Evolutionary conservation across 2,329 filamentous ascomycete species (phyloP).

Genomic region (Penicillium sp.): DNA sequence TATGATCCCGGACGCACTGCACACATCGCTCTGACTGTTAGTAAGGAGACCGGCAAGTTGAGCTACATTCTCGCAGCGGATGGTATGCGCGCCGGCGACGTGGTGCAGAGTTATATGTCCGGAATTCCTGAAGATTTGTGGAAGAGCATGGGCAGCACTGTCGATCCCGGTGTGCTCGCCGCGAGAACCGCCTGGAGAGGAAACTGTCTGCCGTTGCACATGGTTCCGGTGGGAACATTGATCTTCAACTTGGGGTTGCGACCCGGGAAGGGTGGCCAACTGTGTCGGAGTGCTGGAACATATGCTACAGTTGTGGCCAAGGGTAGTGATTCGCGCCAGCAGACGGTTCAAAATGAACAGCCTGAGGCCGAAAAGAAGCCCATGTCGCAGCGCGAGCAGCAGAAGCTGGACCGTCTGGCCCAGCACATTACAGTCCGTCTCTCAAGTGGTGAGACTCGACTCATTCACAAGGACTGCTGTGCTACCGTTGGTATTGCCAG

Average conservation of each 20-base stretch:
- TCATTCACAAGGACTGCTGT: conserved; percentile 86
- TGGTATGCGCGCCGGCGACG: conserved; percentile 85
- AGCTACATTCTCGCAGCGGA: conserved; percentile 95
- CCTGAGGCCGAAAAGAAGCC: conserved; percentile 31
- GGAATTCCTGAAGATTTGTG: conserved; percentile 86
- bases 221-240: conserved; percentile 91
- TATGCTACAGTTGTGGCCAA: conserved; percentile 86
- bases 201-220: conserved; percentile 91
- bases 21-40: conserved; percentile 83
- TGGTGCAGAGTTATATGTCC: conserved; percentile 84
- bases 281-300: conserved; percentile 92
- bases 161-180: conserved; percentile 94
- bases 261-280: conserved; percentile 71
- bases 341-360: conserved; percentile 57
- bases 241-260: conserved; percentile 84
- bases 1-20: conserved; percentile 92
- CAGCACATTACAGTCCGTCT: conserved; percentile 80
- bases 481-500: conserved; percentile 92
- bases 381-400: conserved; percentile 37
- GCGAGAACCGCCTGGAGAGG: conserved; percentile 91
- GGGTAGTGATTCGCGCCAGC: conserved; percentile 60
- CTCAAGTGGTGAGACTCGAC: conserved; percentile 88
- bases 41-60: conserved; percentile 69
- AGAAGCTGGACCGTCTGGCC: conserved; percentile 58
- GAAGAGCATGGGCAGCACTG: conserved; percentile 83